These are phyloP conservation scores for Pseudoturritis turrita DNA, from an alignment of 345 rosid species.

Conservation along the genomic window DNA sequence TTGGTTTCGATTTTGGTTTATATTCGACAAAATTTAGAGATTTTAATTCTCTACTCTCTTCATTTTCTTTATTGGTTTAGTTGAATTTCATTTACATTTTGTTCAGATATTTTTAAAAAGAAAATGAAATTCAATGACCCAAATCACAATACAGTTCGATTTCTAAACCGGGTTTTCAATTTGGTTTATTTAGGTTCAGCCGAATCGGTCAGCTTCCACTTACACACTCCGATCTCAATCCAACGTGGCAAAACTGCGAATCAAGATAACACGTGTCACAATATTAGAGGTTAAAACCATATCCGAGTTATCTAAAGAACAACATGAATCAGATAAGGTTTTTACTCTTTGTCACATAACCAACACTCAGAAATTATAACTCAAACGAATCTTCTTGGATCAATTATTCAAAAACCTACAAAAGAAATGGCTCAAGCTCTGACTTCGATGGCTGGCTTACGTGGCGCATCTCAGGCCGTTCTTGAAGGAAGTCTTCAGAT, in stretches of 20 bases:
- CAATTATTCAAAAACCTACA: slow-evolving; percentile 26
- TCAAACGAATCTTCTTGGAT: slow-evolving; percentile 12
- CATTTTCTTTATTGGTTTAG: too few species aligned
- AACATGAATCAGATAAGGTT: slow-evolving; percentile 39
- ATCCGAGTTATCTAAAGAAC: slow-evolving; percentile 48
- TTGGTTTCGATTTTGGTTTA: too few species aligned
- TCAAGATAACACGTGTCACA: slow-evolving; percentile 18
- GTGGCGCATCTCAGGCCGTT: slow-evolving; percentile 59
- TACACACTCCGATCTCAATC: slow-evolving; percentile 24
- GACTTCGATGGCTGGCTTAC: slow-evolving; percentile 79
- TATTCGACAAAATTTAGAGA: too few species aligned
- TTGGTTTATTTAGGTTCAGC: neutral
- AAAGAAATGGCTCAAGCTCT: slow-evolving; percentile 41
- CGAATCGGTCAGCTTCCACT: neutral
- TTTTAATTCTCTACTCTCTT: too few species aligned
- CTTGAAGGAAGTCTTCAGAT: slow-evolving; percentile 47
- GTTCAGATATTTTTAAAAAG: too few species aligned
- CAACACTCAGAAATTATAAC: slow-evolving; percentile 13
- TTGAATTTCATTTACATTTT: too few species aligned
- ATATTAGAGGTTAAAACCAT: slow-evolving; percentile 32
- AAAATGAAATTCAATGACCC: neutral
- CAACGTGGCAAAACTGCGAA: slow-evolving; percentile 23
- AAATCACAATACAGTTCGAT: neutral
- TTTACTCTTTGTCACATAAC: slow-evolving; percentile 18
- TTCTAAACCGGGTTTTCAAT: neutral